Base-by-base conservation (phyloP, 768 basidiomycete genomes). In the Mycena chlorophos region DNA sequence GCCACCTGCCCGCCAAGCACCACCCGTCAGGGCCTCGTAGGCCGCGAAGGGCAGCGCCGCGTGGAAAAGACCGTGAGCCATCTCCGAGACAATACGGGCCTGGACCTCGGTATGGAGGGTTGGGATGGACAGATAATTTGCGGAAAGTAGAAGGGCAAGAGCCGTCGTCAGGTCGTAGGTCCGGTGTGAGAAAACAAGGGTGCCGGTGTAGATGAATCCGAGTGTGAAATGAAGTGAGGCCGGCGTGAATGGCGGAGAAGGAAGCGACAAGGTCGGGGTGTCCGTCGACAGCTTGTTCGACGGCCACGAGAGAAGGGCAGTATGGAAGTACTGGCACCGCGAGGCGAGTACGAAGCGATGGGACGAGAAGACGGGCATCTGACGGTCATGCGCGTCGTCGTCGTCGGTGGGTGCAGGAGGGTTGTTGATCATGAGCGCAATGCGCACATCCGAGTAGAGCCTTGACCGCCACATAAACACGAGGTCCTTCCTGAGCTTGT, bases 381-480 rank as follows among this genome's bases (percentile, higher is more conserved):
- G 22, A 88, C 88, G 1, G 88, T 93, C 1, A 87, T 81, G 52
- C 4, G 43, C 56, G 45, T 62, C 48, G 28, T 76, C 81, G 54
- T 89, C 87, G 53, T 86, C 84, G 52, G 79, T 75, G 42, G 81
- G 80, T 1, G 78, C 68, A 1, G 85, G 82, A 1, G 82, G 85
- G 63, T 85, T 87, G 54, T 79, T 84, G 46, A 87, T 87, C 0
- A 84, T 82, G 57, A 95, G 81, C 0, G 87, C 80, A 52, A 98
- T 86, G 50, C 88, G 84, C 22, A 96, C 84, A 70, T 98, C 96
- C 2, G 93, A 91, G 68, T 94, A 98, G 17, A 98, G 84, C 47
- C 94, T 85, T 13, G 89, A 91, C 27, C 96, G 77, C 96, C 95
- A 98, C 93, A 94, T 96, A 76, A 88, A 97, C 22, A 95, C 90